Base-by-base conservation (phyloP, 805 yeast genomes). In the Schizosaccharomyces japonicus region DNA sequence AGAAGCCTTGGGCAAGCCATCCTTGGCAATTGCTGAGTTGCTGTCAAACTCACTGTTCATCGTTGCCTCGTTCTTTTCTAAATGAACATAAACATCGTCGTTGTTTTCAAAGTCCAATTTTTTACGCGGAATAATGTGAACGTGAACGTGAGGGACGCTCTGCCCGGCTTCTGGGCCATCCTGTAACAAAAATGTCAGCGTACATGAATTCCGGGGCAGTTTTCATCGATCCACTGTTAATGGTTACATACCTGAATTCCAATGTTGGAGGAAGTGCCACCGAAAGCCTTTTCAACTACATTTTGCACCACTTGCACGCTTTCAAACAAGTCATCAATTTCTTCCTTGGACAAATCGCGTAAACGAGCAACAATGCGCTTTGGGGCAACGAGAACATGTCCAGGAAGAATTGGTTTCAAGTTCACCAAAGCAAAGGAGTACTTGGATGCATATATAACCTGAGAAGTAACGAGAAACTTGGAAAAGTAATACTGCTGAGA, bases 241-340 rank as follows among this genome's bases (percentile, higher is more conserved):
- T 83, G 83, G 0, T 84, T 80, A 0, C 98, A 98, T 59, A 90
- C 99, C 60, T 90, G 99, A 50, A 92, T 82, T 8, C 95, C 87
- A 34, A 90, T 70, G 58, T 92, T 92, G 50, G 84, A 57, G 1
- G 94, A 68, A 54, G 85, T 92, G 1, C 95, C 93, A 31, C 75
- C 68, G 59, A 76, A 90, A 10, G 69, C 64, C 49, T 67, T 56
- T 52, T 70, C 76, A 13, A 90, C 75, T 52, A 84, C 78, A 48
- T 64, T 62, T 51, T 83, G 76, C 0, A 90, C 69, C 44, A 70
- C 56, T 53, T 81, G 94, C 7, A 90, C 64, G 0, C 94, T 74
- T 23, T 61, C 60, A 69, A 84, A 83, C 60, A 78, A 80, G 59
- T 90, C 98, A 2, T 67, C 59, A 3, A 52, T 45, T 55, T 90